These are phyloP conservation scores for Schrenkiella parvula DNA, from an alignment of 345 rosid species.

Conservation along the genomic window DNA sequence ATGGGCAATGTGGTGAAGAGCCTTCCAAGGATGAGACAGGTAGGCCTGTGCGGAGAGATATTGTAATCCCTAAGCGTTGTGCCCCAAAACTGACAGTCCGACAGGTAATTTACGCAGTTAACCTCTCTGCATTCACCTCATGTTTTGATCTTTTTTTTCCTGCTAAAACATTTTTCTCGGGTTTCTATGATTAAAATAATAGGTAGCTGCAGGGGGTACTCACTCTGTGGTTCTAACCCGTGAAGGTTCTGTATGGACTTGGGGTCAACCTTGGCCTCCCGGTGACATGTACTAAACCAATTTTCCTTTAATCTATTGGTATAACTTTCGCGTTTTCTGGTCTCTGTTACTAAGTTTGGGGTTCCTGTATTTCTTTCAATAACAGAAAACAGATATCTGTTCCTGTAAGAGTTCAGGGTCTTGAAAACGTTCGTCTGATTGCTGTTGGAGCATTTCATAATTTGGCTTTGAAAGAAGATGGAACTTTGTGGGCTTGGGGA, in stretches of 20 bases:
- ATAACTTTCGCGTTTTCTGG: background rate
- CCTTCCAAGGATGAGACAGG: constrained; percentile 84
- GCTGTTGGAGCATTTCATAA: constrained; percentile 99
- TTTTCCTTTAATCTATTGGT: background rate
- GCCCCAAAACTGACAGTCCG: constrained; percentile 81
- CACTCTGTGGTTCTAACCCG: constrained; percentile 94
- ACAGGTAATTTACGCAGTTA: constrained; percentile 48
- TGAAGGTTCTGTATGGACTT: constrained; percentile 94
- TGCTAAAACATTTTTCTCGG: background rate
- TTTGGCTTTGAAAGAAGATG: constrained; percentile 93
- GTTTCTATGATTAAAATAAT: constrained; percentile 7
- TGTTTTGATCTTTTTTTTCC: background rate
- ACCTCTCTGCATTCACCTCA: constrained; percentile 3
- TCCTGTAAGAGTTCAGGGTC: constrained; percentile 98
- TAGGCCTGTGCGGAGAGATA: constrained; percentile 78
- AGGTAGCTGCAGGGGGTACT: constrained; percentile 99
- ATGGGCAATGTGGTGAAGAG: constrained; percentile 99
- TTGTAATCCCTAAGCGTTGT: constrained; percentile 92
- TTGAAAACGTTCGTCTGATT: constrained; percentile 77
- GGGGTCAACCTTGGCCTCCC: constrained; percentile 99
- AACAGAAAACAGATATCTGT: constrained; percentile 92
- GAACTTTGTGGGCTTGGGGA: constrained; percentile 98
- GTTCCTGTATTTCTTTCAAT: background rate
- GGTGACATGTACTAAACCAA: constrained; percentile 78
- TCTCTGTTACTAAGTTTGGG: background rate